Evolutionary conservation across 2,329 filamentous ascomycete genomes (phyloP), one percentile per base, ranked within the genome.

Genomic region (Phialemonium atrogriseum): DNA sequence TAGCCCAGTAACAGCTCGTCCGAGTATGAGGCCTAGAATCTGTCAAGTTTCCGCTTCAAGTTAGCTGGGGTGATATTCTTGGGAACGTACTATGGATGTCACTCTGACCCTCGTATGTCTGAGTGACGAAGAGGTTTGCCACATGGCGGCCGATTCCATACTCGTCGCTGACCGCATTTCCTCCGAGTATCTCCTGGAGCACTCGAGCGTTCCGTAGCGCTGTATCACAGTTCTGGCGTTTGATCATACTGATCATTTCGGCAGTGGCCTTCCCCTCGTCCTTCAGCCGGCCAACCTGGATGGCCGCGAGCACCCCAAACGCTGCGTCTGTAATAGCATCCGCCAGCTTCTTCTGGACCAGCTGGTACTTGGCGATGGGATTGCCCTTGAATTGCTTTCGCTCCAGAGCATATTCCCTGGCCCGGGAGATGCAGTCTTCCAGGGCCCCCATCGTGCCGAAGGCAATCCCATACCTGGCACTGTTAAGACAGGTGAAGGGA

Each of bases 81-180:
- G 4, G 11, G 19, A 34, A 74, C 83, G 72, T 63, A 89, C 86
- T 77, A 58, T 96, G 91, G 54, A 96, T 96, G 60, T 96, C 91
- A 52, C 88, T 95, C 62, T 96, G 91, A 14, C 91, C 91, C 62
- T 98, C 91, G 48, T 98, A 98, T 2, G 89, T 96, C 64, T 96
- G 89, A 33, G 89, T 93, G 32, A 98, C 91, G 58, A 93, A 98
- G 42, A 98, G 59, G 56, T 98, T 98, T 35, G 89, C 81, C 37
- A 95, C 91, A 63, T 96, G 91, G 42, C 91, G 77, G 11, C 86
- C 91, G 50, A 98, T 95, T 40, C 79, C 78, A 52, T 96, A 98
- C 62, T 98, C 91, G 49, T 98, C 91, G 51, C 87, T 94, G 30
- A 91, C 86, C n/a, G 91, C 91, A 52, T 98, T 98, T 18, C 91